Conservation (phyloP, 176 grass and related monocot genomes). For the Secale cereale region DNA sequence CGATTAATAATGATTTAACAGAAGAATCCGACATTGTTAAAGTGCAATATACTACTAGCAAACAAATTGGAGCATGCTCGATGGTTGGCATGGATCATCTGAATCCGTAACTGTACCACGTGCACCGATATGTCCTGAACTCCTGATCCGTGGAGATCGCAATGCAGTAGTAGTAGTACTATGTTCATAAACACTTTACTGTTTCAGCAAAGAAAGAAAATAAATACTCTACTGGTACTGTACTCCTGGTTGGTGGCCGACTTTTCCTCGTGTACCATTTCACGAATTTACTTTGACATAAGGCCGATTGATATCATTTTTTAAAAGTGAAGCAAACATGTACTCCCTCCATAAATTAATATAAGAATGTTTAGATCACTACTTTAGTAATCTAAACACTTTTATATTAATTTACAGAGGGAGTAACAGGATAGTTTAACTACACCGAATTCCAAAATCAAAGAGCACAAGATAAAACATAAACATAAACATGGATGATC, state of each 20-base stretch:
- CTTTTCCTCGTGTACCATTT: neutral
- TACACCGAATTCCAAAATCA: neutral
- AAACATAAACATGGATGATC: neutral
- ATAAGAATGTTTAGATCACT: too few species aligned
- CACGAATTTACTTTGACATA: neutral
- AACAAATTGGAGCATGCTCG: too few species aligned
- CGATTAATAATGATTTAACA: neutral
- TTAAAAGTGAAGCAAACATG: neutral
- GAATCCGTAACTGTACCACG: neutral
- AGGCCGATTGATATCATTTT: neutral
- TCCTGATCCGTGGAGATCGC: neutral
- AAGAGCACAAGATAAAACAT: neutral
- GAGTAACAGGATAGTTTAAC: neutral
- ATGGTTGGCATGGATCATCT: too few species aligned
- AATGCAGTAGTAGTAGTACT: too few species aligned
- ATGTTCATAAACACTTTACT: neutral
- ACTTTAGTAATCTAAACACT: too few species aligned
- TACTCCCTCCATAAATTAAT: too few species aligned
- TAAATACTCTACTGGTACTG: neutral
- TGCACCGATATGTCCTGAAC: neutral
- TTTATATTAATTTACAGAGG: too few species aligned
- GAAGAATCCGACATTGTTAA: too few species aligned
- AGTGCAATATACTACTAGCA: too few species aligned
- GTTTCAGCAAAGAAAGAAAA: too few species aligned
- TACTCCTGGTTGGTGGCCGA: neutral